A percentile compares a stretch with the other conserved stretches of the same genome.
Conservation (phyloP, 805 yeast species). For the Grigorovia humatica region DNA sequence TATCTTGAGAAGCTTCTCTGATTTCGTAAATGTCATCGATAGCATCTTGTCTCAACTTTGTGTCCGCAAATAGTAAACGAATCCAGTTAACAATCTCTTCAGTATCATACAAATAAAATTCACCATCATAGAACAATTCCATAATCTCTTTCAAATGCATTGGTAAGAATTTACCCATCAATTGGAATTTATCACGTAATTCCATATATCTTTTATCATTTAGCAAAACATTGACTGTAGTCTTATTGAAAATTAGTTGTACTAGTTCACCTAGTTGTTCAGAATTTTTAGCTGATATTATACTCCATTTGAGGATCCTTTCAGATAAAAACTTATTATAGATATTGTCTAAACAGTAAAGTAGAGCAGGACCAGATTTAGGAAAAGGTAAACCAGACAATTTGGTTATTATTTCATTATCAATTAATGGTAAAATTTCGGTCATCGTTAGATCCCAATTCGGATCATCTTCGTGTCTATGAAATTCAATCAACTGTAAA, state of each 20-base stretch:
- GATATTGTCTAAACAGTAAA: constrained; percentile 13
- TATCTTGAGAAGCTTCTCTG: constrained; percentile 38
- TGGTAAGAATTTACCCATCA: constrained; percentile 21
- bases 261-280: constrained; percentile 23
- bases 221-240: constrained; percentile 7
- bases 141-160: constrained; percentile 34
- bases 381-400: constrained; percentile 6
- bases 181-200: constrained; percentile 19
- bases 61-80: constrained; percentile 33
- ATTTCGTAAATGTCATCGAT: constrained; percentile 33
- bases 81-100: constrained; percentile 30
- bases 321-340: constrained; percentile 15
- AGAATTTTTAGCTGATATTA: constrained; percentile 26
- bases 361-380: constrained; percentile 7
- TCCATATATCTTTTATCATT: constrained; percentile 16
- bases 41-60: constrained; percentile 27
- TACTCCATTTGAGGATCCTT: constrained; percentile 20
- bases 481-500: constrained; percentile 15
- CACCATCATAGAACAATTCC: constrained; percentile 33
- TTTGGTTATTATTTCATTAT: constrained; percentile 10
- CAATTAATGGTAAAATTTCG: constrained; percentile 16
- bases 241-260: constrained; percentile 17
- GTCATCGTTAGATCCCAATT: constrained; percentile 16
- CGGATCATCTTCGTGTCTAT: constrained; percentile 15
- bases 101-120: constrained; percentile 31